These are phyloP conservation scores for Ophiostoma pallidulum DNA, from an alignment of 2,329 filamentous ascomycete genomes.

Conservation along the genomic window DNA sequence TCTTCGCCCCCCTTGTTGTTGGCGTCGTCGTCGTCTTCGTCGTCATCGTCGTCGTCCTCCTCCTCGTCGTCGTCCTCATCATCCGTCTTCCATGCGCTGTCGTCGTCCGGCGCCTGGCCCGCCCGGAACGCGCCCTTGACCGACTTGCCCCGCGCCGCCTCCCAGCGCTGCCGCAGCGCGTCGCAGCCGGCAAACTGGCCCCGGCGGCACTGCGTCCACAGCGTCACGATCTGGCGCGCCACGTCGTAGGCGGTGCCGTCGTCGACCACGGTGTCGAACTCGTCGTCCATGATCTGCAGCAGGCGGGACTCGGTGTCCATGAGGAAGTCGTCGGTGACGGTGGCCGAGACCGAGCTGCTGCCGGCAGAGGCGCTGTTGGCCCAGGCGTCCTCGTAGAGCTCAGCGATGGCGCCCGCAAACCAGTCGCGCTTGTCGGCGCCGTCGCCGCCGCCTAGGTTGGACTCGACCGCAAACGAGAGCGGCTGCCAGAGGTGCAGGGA, in stretches of 20 bases:
- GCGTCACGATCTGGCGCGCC: conserved; percentile 60
- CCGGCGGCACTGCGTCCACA: conserved; percentile 54
- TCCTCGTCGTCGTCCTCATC: conserved; percentile 43
- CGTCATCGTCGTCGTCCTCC: conserved; percentile 47
- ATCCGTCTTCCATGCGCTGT: conserved; percentile 52
- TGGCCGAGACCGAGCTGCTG: conserved; percentile 19
- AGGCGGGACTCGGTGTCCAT: conserved; percentile 75
- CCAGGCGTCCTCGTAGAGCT: conserved; percentile 51
- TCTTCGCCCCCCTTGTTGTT: conserved; percentile 43
- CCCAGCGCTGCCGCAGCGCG: conserved; percentile 52
- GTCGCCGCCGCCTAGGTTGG: conserved; percentile 79
- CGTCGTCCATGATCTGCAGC: conserved; percentile 85
- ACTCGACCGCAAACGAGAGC: conserved; percentile 76
- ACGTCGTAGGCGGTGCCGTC: conserved; percentile 74
- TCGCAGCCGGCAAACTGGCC: conserved; percentile 59
- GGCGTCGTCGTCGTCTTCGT: conserved; percentile 43
- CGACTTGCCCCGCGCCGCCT: conserved; percentile 50
- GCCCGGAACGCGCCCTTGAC: conserved; percentile 45
- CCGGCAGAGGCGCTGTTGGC: conserved; percentile 16
- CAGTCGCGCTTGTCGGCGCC: conserved; percentile 86
- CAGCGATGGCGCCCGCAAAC: conserved; percentile 81
- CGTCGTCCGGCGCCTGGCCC: conserved; percentile 45
- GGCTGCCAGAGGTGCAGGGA: conserved; percentile 80
- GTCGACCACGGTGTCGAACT: conserved; percentile 88
- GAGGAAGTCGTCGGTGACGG: conserved; percentile 46